Evolutionary conservation across 345 rosid species (phyloP), one percentile per base, ranked within the genome.

Genomic region (Hibiscus tridactylites): DNA sequence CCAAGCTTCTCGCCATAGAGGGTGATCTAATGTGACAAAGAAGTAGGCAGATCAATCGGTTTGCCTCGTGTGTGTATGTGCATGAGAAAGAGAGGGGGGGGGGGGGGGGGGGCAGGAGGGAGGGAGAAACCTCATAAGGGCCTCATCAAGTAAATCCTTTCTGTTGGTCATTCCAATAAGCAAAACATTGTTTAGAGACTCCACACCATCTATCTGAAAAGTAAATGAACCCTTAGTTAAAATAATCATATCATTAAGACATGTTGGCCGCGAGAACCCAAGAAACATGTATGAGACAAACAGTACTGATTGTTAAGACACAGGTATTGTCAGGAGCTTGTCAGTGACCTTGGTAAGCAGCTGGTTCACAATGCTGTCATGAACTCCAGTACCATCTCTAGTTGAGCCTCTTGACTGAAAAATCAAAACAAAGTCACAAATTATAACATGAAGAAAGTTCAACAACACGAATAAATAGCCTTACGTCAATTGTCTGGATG

Each of bases 81-180:
- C 7, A 49, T 46, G 21, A 29, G 42, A 47, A 29, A 31, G 39
- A 54, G 0, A 0, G 21, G 24, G 1, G 24, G 24, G 0, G 21
- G 21, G 24, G 1, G 24, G 24, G 24, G 24, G 24, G 24, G 24
- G 0, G 24, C 24, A 21, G 24, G 74, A 76, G 71, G 75, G 60
- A 74, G 58, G 78, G 65, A 77, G 54, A 65, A 65, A 91, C 99
- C 98, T 96, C 76, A 96, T 57, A 83, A 96, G 99, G 74, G 99
- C 97, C 85, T 91, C 99, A 81, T 96, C 99, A 75, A 96, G 96
- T 84, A 96, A 85, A 85, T 96, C 99, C 85, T 88, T 96, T 83
- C 99, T 86, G 81, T 96, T 96, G 78, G 99, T 96, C 99, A 92
- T 96, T 80, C 99, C 99, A 82, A 96, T 96, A 70, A 92, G 99